A percentile compares a stretch with the other conserved stretches of the same genome.
phyloP scores from a whole-genome alignment of 2,329 filamentous ascomycete genomes.

The Aspergillus chevalieri region DNA sequence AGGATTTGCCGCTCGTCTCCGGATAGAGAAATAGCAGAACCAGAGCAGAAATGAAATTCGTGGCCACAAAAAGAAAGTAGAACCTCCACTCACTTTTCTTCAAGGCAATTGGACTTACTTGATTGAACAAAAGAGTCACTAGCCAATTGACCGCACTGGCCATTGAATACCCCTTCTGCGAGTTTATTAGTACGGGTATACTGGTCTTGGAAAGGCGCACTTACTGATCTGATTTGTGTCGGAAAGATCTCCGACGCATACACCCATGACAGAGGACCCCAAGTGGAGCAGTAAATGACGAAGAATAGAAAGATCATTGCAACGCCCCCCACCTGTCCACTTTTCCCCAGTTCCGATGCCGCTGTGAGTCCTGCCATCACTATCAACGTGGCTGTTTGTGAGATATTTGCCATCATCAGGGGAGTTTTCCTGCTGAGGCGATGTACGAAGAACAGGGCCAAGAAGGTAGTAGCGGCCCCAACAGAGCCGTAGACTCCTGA shows the following conservation, averaged over 20 bases:
- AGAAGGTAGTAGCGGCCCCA: slow-evolving; percentile 37
- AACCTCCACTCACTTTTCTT: slow-evolving; percentile 48
- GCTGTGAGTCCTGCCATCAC: slow-evolving; percentile 56
- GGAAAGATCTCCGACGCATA: slow-evolving; percentile 64
- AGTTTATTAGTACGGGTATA: not conserved
- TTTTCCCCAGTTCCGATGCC: slow-evolving; percentile 49
- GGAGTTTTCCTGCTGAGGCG: slow-evolving; percentile 50
- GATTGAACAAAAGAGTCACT: slow-evolving; percentile 54
- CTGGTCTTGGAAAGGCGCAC: not conserved
- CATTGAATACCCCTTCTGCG: slow-evolving; percentile 52
- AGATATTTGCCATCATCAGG: slow-evolving; percentile 47
- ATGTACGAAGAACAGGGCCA: slow-evolving; percentile 53
- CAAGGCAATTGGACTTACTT: slow-evolving; percentile 51
- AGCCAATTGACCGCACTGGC: slow-evolving; percentile 56
- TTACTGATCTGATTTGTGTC: slow-evolving; percentile 52
- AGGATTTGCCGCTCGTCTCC: slow-evolving; percentile 48
- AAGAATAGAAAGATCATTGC: slow-evolving; percentile 55
- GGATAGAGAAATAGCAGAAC: slow-evolving; percentile 49
- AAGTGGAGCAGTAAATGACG: slow-evolving; percentile 46
- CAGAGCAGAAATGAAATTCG: slow-evolving; percentile 39
- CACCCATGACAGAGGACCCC: slow-evolving; percentile 44
- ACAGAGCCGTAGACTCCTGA: slow-evolving; percentile 57
- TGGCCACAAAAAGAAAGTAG: slow-evolving; percentile 54
- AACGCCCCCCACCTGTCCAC: slow-evolving; percentile 42
- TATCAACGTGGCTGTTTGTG: slow-evolving; percentile 43